Evolutionary conservation across 1,139 yeast genomes (phyloP).

Genomic region (Hansenula anomala): DNA sequence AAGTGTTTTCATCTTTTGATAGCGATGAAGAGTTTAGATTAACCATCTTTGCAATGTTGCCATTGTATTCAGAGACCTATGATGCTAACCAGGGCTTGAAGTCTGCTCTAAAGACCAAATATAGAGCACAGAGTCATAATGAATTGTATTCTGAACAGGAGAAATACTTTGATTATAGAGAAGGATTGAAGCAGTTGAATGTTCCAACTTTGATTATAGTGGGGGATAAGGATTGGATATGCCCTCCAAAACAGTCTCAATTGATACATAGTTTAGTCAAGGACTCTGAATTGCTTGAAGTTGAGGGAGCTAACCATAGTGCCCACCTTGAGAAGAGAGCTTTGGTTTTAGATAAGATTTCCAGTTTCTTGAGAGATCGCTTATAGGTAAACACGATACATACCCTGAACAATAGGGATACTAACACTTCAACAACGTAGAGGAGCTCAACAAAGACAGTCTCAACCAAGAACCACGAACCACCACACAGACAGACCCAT

Average conservation of each 20-base stretch:
- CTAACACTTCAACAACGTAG: too few relatives aligned
- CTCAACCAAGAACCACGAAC: too few relatives aligned
- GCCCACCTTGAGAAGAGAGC: conserved; percentile 17
- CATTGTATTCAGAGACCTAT: conserved; percentile 16
- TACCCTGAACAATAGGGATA: too few relatives aligned
- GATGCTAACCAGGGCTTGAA: conserved; percentile 13
- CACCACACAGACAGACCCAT: too few relatives aligned
- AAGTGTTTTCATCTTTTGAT: conserved; percentile 18
- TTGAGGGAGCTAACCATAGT: conserved; percentile 16
- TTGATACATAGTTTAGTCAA: conserved; percentile 8
- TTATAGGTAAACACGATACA: too few relatives aligned
- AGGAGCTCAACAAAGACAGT: too few relatives aligned
- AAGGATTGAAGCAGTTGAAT: conserved; percentile 6
- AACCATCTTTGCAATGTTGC: conserved; percentile 18
- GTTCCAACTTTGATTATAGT: conserved; percentile 15
- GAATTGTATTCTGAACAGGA: conserved; percentile 18
- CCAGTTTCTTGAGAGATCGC: conserved; percentile 3
- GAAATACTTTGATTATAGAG: conserved; percentile 17
- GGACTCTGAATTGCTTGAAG: conserved; percentile 8
- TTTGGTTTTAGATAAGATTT: conserved; percentile 9
- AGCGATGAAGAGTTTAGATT: conserved; percentile 18
- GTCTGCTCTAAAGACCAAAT: conserved; percentile 10
- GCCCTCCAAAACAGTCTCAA: conserved; percentile 15
- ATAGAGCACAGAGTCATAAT: conserved; percentile 15
- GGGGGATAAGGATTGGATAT: conserved; percentile 19